A percentile compares a stretch with the other conserved stretches of the same genome.
Conservation (phyloP, 805 yeast genomes). For the Saccharomycopsis microspora region DNA sequence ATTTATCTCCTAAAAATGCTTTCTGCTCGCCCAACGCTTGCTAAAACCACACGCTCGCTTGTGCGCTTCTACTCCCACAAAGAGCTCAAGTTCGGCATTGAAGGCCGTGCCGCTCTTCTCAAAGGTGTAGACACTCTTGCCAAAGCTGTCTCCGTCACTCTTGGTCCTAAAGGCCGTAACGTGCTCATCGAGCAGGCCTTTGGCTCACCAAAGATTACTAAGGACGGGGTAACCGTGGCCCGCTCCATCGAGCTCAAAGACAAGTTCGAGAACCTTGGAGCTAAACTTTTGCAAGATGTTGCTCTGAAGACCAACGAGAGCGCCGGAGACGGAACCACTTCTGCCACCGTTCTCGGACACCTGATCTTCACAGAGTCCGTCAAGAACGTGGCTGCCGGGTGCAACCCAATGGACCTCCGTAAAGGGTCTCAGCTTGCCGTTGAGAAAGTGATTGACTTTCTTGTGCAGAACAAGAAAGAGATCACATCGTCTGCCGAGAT, state of each 20-base stretch:
- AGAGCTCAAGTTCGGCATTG: slow-evolving; percentile 93
- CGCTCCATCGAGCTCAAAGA: slow-evolving; percentile 70
- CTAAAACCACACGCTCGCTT: slow-evolving; percentile 3
- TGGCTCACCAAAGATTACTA: slow-evolving; percentile 96
- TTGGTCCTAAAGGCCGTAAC: slow-evolving; percentile 97
- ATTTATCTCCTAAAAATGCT: slow-evolving; percentile 10
- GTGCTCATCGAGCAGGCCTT: slow-evolving; percentile 94
- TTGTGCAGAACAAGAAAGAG: slow-evolving; percentile 80
- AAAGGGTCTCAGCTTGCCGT: slow-evolving; percentile 97
- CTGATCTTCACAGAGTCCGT: slow-evolving; percentile 92
- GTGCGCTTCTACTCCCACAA: slow-evolving; percentile 44
- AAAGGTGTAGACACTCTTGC: slow-evolving; percentile 93
- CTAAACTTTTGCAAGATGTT: slow-evolving; percentile 89
- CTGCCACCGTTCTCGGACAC: slow-evolving; percentile 94
- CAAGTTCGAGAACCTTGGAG: slow-evolving; percentile 94
- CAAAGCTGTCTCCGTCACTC: slow-evolving; percentile 90
- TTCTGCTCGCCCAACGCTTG: slow-evolving; percentile 12
- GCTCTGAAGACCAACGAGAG: slow-evolving; percentile 94
- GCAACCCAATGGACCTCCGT: slow-evolving; percentile 97
- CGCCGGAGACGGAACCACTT: slow-evolving; percentile 98
- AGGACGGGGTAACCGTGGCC: slow-evolving; percentile 98
- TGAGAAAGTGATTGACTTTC: slow-evolving; percentile 77
- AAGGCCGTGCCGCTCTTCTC: slow-evolving; percentile 89
- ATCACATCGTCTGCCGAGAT: slow-evolving; percentile 90
- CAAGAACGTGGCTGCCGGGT: slow-evolving; percentile 96